Conservation (phyloP, 2,329 filamentous ascomycete genomes). For the Aspergillus texensis region DNA sequence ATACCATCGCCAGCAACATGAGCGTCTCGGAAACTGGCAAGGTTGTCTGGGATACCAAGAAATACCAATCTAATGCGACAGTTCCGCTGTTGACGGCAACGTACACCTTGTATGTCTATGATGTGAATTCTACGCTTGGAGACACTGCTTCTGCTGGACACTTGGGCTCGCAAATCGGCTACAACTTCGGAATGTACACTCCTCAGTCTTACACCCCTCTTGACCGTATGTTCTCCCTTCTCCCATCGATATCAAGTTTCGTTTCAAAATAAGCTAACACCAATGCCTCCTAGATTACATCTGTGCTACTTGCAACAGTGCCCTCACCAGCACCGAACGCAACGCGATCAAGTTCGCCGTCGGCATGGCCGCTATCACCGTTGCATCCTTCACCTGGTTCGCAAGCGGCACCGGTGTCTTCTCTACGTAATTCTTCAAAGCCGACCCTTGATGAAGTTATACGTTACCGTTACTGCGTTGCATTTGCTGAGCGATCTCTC, state of each 20-base stretch:
- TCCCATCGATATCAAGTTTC: constrained; percentile 8
- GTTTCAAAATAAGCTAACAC: constrained; percentile 19
- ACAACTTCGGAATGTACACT: constrained; percentile 65
- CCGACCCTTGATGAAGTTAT: background rate
- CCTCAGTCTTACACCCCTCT: constrained; percentile 56
- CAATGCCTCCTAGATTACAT: constrained; percentile 46
- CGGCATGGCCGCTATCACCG: constrained; percentile 58
- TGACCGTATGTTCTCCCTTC: constrained; percentile 44
- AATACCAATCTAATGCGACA: constrained; percentile 53
- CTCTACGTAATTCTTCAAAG: constrained; percentile 22
- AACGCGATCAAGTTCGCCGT: constrained; percentile 60
- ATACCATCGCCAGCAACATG: constrained; percentile 65
- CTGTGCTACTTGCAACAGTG: constrained; percentile 61
- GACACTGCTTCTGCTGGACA: constrained; percentile 59
- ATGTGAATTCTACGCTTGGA: constrained; percentile 56
- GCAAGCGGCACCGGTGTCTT: constrained; percentile 45
- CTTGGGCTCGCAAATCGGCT: constrained; percentile 54
- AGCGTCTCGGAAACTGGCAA: constrained; percentile 55
- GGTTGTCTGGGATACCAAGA: constrained; percentile 63
- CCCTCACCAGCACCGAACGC: constrained; percentile 55
- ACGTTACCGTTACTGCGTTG: constrained; percentile 20
- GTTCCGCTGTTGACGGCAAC: constrained; percentile 59
- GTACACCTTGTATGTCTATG: constrained; percentile 67
- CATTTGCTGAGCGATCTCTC: constrained; percentile 24
- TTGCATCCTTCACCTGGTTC: constrained; percentile 61